Base-by-base conservation (phyloP, 495 filamentous ascomycete species). In the Chaetomidium leptoderma region DNA sequence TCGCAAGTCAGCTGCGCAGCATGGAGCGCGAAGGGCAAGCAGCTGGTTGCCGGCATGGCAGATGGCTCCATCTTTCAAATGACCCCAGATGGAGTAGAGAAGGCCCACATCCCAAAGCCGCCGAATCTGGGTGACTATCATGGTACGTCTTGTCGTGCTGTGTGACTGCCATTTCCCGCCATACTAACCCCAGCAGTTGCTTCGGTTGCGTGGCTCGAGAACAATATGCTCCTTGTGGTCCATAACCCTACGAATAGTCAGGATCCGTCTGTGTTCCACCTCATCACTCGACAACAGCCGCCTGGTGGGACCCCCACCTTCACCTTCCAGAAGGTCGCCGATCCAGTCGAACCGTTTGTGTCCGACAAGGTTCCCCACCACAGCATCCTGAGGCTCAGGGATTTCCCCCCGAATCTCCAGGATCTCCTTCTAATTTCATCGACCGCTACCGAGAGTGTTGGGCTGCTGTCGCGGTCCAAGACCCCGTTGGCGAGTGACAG, bases 21-120 rank as follows among this genome's bases (percentile, higher is more conserved):
- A 39, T 99, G 95, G 95, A 97, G 92, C 67, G 86, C 82, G 50
- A 89, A 84, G 63, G 95, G 95, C 40, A 97, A 95, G 68, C 92
- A 96, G 68, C 76, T 99, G 23, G 81, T 97, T 6, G 95, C 91
- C 61, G 95, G 95, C 29, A 80, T 95, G 62, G 85, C 78, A 17
- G 83, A 96, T 71, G 93, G 92, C 48, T 84, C 84, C 21, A 83
- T 85, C 36, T 84, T 81, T 57, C 92, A 96, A 66, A 86, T 97
- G 83, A 90, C 86, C 2, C 88, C 87, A 0, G 81, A 89, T 49
- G 93, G 92, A 30, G 76, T 75, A 14, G 78, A 80, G 19, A 93
- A 90, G 69, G 90, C 78, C 21, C 77, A 83, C 39, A 87, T 97
- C 39, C 92, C 93, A 32, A 80, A 83, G 37, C 91, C 92, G 7